Base-by-base conservation (phyloP, 2,329 filamentous ascomycete genomes). In the Aspergillaceae sp. region DNA sequence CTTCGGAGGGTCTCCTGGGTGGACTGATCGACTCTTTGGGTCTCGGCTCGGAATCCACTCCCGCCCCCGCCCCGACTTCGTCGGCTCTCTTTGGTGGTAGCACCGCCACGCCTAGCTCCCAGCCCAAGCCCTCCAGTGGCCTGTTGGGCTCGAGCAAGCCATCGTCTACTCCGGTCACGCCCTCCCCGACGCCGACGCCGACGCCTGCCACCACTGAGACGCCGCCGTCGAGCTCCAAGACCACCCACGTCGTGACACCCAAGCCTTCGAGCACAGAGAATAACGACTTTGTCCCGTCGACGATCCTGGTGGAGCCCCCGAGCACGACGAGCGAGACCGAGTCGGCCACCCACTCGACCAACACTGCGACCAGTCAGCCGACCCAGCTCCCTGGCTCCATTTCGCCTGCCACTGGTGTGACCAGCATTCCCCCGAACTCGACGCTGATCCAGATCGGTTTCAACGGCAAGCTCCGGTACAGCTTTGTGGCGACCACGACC, bases 401-500 rank as follows among this genome's bases (percentile, higher is more conserved):
- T 53, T 79, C 82, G 29, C 87, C 88, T 6, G 78, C 80, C 36
- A 74, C 77, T 46, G 77, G 78, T 29, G 74, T 77, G 42, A 72
- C 74, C 19, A 49, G 69, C 4, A 65, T 74, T 11, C 85, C 87
- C 0, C 68, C 74, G 3, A 85, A 86, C 55, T 81, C 79, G 1
- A 81, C 79, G 3, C 68, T 86, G 56, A 83, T 95, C 55, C 88
- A 95, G 63, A 77, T 97, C 51, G 92, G 86, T 32, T 96, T 97
- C 76, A 73, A 80, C 44, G 84, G 82, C 60, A 78, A 79, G 1
- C 76, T 94, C 56, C 91, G 94, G 70, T 98, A 92, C 66, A 71
- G 78, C 6, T 95, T 94, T 61, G 86, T 97, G 29, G 82, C 84
- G 7, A 73, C 72, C 26, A 81, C 84, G 51, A 74, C 80, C 9